phyloP scores from a whole-genome alignment of 1,284 basidiomycete genomes.

The Neonothopanus nambi region DNA sequence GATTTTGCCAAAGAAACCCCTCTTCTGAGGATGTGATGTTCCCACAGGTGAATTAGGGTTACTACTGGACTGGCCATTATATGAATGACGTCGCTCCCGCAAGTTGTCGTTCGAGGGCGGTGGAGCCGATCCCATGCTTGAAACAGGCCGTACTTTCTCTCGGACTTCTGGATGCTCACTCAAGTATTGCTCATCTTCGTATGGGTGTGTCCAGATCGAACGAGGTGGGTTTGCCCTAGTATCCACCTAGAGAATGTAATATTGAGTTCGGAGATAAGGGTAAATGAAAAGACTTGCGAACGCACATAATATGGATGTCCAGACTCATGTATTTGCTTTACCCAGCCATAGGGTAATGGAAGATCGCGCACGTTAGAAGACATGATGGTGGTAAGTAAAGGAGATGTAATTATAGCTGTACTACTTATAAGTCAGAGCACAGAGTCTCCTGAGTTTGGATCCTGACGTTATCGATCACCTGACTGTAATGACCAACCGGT shows the following conservation, averaged over 20 bases:
- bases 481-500: no score
- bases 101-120: not conserved
- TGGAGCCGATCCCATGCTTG: not conserved
- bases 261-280: constrained; percentile 1
- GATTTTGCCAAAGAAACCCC: constrained; percentile 44
- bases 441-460: no score
- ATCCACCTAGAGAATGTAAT: constrained; percentile 51
- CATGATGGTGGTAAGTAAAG: constrained; percentile 23
- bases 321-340: constrained; percentile 50
- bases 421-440: not conserved
- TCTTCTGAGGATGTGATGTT: not conserved
- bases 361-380: constrained; percentile 21
- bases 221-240: constrained; percentile 64
- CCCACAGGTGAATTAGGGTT: not conserved
- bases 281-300: constrained; percentile 4
- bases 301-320: constrained; percentile 47
- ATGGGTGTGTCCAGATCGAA: constrained; percentile 71
- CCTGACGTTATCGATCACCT: no score
- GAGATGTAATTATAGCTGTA: not conserved
- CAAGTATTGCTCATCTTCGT: constrained; percentile 65
- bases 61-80: constrained; percentile 19
- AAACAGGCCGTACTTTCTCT: constrained; percentile 33
- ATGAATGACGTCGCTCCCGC: constrained; percentile 30
- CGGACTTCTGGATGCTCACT: constrained; percentile 51
- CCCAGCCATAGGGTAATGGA: constrained; percentile 63